Percentiles rank a stretch among this genome's conserved stretches.
Evolutionary conservation across 2,329 filamentous ascomycete genomes (phyloP).

Genomic region (Fusarium sp.): DNA sequence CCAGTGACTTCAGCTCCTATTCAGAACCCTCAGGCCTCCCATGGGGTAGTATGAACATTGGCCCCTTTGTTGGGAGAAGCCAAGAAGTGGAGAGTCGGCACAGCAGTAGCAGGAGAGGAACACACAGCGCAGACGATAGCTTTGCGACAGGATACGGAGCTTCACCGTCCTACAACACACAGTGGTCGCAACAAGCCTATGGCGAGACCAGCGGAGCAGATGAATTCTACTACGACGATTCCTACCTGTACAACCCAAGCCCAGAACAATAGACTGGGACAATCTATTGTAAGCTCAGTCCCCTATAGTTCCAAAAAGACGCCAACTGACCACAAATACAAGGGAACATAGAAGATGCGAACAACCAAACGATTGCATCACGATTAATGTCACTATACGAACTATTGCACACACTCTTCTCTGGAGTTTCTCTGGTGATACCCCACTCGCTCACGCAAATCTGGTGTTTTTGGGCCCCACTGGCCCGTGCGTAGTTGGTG

Average conservation of each 20-base stretch:
- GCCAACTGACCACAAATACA: conserved; percentile 2
- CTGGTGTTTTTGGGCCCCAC: conserved; percentile 29
- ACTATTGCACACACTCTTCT: conserved; percentile 13
- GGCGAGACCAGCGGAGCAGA: conserved; percentile 50
- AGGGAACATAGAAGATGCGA: conserved; percentile 10
- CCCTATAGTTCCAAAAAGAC: not conserved
- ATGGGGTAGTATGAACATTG: conserved; percentile 76
- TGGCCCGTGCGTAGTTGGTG: no score
- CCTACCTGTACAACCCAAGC: conserved; percentile 46
- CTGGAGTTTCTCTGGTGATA: conserved; percentile 27
- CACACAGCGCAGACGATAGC: conserved; percentile 51
- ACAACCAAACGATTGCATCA: conserved; percentile 18
- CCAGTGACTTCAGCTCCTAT: conserved; percentile 64
- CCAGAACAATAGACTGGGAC: conserved; percentile 27
- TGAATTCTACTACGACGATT: conserved; percentile 50
- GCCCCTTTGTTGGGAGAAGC: conserved; percentile 62
- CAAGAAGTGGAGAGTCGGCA: conserved; percentile 61
- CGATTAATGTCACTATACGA: conserved; percentile 38
- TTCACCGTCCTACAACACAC: conserved; percentile 39
- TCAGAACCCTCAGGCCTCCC: conserved; percentile 72
- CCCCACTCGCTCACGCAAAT: conserved; percentile 39
- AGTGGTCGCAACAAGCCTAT: conserved; percentile 48
- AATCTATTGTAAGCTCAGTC: conserved; percentile 21
- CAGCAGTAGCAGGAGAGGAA: conserved; percentile 55
- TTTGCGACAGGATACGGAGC: conserved; percentile 47